Conservation (phyloP, 495 filamentous ascomycete species). For the Penicillium cosmopolitanum region DNA sequence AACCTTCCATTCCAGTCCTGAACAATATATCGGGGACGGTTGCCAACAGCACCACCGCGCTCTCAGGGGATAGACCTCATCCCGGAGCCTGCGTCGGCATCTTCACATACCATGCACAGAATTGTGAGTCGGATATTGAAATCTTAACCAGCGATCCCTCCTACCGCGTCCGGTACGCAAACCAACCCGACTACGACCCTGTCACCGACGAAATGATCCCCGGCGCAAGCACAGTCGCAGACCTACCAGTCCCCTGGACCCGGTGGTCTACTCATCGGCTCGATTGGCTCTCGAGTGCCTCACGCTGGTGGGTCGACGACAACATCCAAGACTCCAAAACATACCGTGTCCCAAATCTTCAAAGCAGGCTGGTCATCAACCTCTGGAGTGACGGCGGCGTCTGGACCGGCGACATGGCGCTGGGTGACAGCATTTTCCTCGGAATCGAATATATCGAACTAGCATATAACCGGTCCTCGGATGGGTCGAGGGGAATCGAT, state of each 20-base stretch:
- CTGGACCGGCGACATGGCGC: slow-evolving; percentile 74
- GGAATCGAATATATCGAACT: slow-evolving; percentile 78
- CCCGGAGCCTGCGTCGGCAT: slow-evolving; percentile 66
- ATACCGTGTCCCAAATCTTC: slow-evolving; percentile 63
- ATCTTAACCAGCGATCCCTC: slow-evolving; percentile 64
- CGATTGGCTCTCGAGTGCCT: slow-evolving; percentile 66
- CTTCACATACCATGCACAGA: slow-evolving; percentile 66
- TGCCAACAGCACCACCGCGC: slow-evolving; percentile 3
- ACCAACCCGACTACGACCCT: slow-evolving; percentile 65
- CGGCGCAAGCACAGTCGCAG: slow-evolving; percentile 34
- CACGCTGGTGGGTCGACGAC: slow-evolving; percentile 71
- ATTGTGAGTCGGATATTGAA: slow-evolving; percentile 80
- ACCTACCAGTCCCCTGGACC: slow-evolving; percentile 56
- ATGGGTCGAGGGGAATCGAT: slow-evolving; percentile 3
- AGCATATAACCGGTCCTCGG: slow-evolving; percentile 59
- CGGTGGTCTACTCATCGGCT: slow-evolving; percentile 72
- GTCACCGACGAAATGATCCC: slow-evolving; percentile 38
- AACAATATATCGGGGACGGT: neutral
- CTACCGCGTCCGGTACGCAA: slow-evolving; percentile 67
- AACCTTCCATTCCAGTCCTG: neutral
- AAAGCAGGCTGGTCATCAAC: slow-evolving; percentile 67
- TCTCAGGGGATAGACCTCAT: slow-evolving; percentile 15
- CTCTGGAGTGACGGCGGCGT: slow-evolving; percentile 76
- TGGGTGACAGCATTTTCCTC: slow-evolving; percentile 60
- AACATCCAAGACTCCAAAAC: slow-evolving; percentile 58